phyloP scores from a whole-genome alignment of 768 basidiomycete genomes.

The Suillus subalutaceus region DNA sequence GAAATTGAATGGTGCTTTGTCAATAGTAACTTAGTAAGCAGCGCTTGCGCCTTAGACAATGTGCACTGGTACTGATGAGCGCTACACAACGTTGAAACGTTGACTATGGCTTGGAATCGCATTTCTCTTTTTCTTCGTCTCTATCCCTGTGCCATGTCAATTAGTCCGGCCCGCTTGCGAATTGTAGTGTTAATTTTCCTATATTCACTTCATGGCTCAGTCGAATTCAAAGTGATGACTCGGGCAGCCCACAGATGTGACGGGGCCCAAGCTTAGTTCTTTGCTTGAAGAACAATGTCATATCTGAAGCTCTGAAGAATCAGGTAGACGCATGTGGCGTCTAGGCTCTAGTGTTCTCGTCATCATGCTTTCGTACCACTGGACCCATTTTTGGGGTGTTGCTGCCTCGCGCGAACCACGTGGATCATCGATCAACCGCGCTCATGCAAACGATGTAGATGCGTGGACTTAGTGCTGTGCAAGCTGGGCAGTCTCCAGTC shows the following conservation, averaged over 20 bases:
- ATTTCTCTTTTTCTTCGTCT: neutral
- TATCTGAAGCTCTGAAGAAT: neutral
- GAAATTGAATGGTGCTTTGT: too few relatives aligned
- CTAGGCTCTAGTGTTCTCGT: neutral
- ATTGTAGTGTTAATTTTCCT: neutral
- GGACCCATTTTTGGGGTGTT: neutral
- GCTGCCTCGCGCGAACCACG: constrained; percentile 29
- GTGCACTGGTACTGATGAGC: too few relatives aligned
- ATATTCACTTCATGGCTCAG: neutral
- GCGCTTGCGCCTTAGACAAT: too few relatives aligned
- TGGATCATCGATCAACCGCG: constrained; percentile 26
- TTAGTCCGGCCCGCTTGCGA: neutral
- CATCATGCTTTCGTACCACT: neutral
- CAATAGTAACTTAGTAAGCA: too few relatives aligned
- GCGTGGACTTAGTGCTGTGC: constrained; percentile 34
- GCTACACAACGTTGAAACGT: too few relatives aligned
- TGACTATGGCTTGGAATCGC: neutral
- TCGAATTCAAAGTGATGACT: neutral
- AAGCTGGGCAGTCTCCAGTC: neutral
- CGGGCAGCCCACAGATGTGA: too few relatives aligned
- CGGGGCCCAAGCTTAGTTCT: neutral
- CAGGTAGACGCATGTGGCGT: neutral
- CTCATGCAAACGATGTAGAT: constrained; percentile 28
- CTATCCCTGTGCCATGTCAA: neutral
- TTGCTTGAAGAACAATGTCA: neutral